Evolutionary conservation across 495 filamentous ascomycete species (phyloP), one percentile per base, ranked within the genome.

Genomic region (Articulospora tetracladia): DNA sequence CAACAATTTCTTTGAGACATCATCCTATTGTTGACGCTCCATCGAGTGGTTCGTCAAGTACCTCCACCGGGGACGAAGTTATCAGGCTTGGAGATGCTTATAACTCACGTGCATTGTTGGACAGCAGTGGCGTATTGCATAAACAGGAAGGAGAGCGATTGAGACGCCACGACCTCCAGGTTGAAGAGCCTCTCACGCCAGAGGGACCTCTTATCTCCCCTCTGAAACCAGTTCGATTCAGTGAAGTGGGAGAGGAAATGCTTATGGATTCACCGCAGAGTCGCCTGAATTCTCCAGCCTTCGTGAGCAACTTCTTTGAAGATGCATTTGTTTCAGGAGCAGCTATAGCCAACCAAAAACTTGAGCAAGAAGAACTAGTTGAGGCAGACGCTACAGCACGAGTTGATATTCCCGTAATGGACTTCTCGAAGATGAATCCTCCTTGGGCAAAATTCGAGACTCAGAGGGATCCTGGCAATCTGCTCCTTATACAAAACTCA

Each of bases 291-390:
- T 76, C 55, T 32, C 73, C 77, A 17, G 68, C 64, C 3, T 73
- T 80, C 48, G 72, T 80, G 24, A 64, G 70, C 3, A 63, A 73
- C 17, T 55, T 70, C 17, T 69, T 88, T n/a, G 65, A 70, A 27
- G 74, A 79, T n/a, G 68, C 73, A 15, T 81, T 77, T 22, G 64
- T 66, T 20, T 28, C 57, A 3, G 46, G 50, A 17, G 11, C 20
- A 20, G 49, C 60, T 39, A 65, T 68, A 13, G 74, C 72, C 25
- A 76, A 71, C 56, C 71, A 70, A 34, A 68, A 66, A 8, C 61
- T 82, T 8, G 83, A 84, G 59, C 86, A 90, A 58, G 87, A 90
- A 66, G 80, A 80, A 46, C 72, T 90, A 22, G 73, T 83, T 36
- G 76, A 81, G 51, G 77, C 75, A 3, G 85, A 87, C 56, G 78